Evolutionary conservation across 129 eudicot genomes (phyloP).

Genomic region (Ambrosia trifida): DNA sequence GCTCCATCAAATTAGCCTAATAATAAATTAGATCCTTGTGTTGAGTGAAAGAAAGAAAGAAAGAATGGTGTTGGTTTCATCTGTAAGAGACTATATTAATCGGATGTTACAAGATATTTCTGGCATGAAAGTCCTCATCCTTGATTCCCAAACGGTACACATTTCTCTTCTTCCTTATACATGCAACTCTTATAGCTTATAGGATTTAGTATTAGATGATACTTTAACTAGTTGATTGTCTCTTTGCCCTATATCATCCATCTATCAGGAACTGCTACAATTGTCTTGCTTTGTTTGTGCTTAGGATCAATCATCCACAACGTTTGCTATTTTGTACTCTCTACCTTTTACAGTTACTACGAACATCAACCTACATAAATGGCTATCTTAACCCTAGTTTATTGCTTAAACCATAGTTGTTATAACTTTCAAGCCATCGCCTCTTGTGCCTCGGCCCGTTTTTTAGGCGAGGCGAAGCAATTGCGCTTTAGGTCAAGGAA

Average conservation of each 20-base stretch:
- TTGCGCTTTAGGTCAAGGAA: too few relatives aligned
- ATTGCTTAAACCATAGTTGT: too few relatives aligned
- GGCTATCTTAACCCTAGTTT: background rate
- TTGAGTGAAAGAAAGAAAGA: too few relatives aligned
- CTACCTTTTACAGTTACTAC: background rate
- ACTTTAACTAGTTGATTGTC: background rate
- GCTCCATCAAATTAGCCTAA: too few relatives aligned
- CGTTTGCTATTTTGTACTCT: slow-evolving; percentile 10
- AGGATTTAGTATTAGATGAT: slow-evolving; percentile 7
- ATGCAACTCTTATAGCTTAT: too few relatives aligned
- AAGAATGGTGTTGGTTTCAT: slow-evolving; percentile 67
- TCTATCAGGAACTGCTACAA: background rate
- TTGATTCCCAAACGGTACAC: slow-evolving; percentile 79
- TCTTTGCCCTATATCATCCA: background rate
- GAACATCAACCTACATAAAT: background rate
- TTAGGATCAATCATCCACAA: slow-evolving; percentile 15
- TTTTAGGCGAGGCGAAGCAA: too few relatives aligned
- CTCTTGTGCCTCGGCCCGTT: too few relatives aligned
- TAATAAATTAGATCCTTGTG: too few relatives aligned
- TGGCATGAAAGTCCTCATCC: slow-evolving; percentile 96
- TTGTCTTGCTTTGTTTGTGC: slow-evolving; percentile 2
- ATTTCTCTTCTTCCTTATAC: background rate
- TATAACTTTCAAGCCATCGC: too few relatives aligned
- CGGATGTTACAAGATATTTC: slow-evolving; percentile 92
- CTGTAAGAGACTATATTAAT: slow-evolving; percentile 76